Conservation (phyloP, 257 asterid genomes). For the Solanum lignicaule region DNA sequence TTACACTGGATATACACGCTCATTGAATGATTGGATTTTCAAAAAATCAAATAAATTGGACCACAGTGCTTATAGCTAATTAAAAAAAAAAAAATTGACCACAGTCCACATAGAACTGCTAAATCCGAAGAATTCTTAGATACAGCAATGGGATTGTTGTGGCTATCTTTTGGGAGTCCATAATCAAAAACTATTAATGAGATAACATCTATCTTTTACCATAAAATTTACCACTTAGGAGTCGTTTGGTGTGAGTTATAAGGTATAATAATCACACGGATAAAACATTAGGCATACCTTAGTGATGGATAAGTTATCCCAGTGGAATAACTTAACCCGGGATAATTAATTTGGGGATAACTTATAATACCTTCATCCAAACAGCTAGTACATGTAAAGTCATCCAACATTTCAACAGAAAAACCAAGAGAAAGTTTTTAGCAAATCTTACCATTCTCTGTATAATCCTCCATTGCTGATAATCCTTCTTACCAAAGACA, state of each 20-base stretch:
- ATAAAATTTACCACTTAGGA: not conserved
- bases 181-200: not conserved
- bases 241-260: not conserved
- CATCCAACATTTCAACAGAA: not conserved
- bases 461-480: slow-evolving; percentile 83
- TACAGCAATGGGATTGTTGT: not conserved
- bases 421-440: not conserved
- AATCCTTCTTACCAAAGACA: slow-evolving; percentile 94
- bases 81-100: not conserved
- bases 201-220: not conserved
- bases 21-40: not conserved
- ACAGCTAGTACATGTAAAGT: not conserved
- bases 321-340: too few relatives aligned
- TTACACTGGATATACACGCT: not conserved
- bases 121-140: not conserved
- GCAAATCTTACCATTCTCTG: slow-evolving; percentile 54
- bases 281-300: too few relatives aligned
- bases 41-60: not conserved
- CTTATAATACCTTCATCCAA: too few relatives aligned
- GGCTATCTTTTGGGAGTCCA: not conserved
- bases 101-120: not conserved
- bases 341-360: too few relatives aligned
- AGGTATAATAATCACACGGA: too few relatives aligned
- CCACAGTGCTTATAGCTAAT: not conserved
- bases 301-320: too few relatives aligned